Evolutionary conservation across 2,329 filamentous ascomycete genomes (phyloP).

Genomic region (Phialophora expanda): DNA sequence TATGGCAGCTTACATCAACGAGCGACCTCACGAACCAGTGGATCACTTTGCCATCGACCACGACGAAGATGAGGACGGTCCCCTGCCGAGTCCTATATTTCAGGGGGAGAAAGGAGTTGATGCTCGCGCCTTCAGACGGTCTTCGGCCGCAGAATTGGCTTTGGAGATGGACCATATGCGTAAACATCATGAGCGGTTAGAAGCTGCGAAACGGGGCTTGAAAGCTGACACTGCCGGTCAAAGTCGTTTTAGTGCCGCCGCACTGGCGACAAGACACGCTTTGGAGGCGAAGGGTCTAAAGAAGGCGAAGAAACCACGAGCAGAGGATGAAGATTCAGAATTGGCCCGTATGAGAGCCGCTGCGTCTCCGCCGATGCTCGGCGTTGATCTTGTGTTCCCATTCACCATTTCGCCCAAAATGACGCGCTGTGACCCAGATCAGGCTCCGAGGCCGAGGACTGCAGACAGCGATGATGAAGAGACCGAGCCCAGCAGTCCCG

Average conservation of each 20-base stretch:
- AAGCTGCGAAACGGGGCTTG: slow-evolving; percentile 55
- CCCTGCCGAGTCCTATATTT: slow-evolving; percentile 39
- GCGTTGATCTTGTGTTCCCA: slow-evolving; percentile 78
- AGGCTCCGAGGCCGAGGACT: slow-evolving; percentile 61
- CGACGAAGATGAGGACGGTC: slow-evolving; percentile 43
- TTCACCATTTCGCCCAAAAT: slow-evolving; percentile 81
- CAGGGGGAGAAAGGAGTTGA: slow-evolving; percentile 42
- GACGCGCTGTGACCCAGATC: slow-evolving; percentile 81
- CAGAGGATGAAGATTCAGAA: slow-evolving; percentile 40
- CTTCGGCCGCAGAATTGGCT: slow-evolving; percentile 55
- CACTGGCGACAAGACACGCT: slow-evolving; percentile 40
- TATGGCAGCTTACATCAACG: slow-evolving; percentile 57
- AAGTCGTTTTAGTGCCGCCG: slow-evolving; percentile 44
- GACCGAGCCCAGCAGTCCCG: slow-evolving; percentile 53
- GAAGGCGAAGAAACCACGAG: slow-evolving; percentile 32
- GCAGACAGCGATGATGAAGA: slow-evolving; percentile 57
- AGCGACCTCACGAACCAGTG: slow-evolving; percentile 53
- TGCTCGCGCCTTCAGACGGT: slow-evolving; percentile 46
- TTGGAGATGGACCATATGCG: slow-evolving; percentile 85
- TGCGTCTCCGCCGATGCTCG: slow-evolving; percentile 83
- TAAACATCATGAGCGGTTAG: slow-evolving; percentile 71
- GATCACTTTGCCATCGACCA: slow-evolving; percentile 54
- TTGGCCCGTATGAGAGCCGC: slow-evolving; percentile 63
- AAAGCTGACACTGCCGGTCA: slow-evolving; percentile 44
- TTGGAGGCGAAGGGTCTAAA: slow-evolving; percentile 31